phyloP scores from a whole-genome alignment of 768 basidiomycete species.

The Lactarius trivialis region DNA sequence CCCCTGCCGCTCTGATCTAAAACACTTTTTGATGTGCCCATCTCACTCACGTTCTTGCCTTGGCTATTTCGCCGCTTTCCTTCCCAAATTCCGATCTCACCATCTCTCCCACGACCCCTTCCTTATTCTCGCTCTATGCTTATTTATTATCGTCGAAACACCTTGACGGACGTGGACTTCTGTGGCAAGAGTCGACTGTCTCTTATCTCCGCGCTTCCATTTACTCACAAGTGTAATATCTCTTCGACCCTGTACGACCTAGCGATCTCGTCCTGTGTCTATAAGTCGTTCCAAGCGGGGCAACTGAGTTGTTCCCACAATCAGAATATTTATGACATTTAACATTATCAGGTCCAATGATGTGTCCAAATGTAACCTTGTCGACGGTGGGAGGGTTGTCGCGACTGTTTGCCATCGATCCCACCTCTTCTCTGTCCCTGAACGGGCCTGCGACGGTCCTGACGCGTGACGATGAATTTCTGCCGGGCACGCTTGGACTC shows the following conservation, averaged over 20 bases:
- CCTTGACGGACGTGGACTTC: no score
- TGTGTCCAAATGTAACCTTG: no score
- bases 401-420: no score
- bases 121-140: not conserved
- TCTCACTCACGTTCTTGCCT: not conserved
- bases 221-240: conserved; percentile 8
- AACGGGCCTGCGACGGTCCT: no score
- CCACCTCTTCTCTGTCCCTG: no score
- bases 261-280: not conserved
- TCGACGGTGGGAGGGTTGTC: no score
- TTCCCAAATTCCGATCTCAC: not conserved
- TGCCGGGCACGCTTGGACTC: no score
- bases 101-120: not conserved
- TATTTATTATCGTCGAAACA: not conserved
- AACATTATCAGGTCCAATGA: no score
- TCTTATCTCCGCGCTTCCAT: not conserved
- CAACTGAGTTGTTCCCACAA: conserved; percentile 6
- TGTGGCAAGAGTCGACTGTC: not conserved
- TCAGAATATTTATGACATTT: conserved; percentile 5
- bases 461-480: no score
- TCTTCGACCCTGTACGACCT: conserved; percentile 10
- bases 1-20: conserved; percentile 5
- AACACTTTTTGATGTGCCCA: not conserved
- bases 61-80: not conserved
- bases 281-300: not conserved